Base-by-base conservation (phyloP, 768 basidiomycete species). In the Rhizopogon rudus region DNA sequence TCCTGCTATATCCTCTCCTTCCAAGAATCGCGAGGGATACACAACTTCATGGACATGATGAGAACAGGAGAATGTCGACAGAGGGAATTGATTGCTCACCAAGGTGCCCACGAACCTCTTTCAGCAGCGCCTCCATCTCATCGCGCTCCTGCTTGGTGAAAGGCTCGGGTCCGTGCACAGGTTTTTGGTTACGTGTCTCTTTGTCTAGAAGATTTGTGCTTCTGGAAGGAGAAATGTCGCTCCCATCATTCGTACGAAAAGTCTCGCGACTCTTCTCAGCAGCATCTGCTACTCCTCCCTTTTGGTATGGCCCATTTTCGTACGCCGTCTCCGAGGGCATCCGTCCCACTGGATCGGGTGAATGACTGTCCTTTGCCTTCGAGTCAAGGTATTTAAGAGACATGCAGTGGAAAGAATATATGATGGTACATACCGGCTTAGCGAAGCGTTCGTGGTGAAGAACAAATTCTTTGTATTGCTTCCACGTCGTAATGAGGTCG, bases 401-500 rank as follows among this genome's bases (percentile, higher is more conserved):
- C n/a, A 51, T 48, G 31, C 13, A n/a, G 2, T 2, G 14, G 20
- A 29, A 20, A 31, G 20, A 29, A 48, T 37, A 13, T 14, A 14
- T 29, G 9, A 53, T 29, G 20, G n/a, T 1, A 70, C 81, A 58
- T 64, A 89, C 91, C 33, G 78, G 80, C 70, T 83, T 88, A 61
- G 78, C 81, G 58, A 91, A 63, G 2, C 88, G 81, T 58, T 93
- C 91, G 44, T 93, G 87, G 64, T 88, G 79, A 5, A 77, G 69
- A 44, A 87, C 73, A 63, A 91, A 98, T 58, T 95, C 91, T 66
- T 87, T 95, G 72, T 87, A 98, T 65, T 93, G 89, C 64, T 94
- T 94, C 96, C 96, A 99, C 0, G 95, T 96, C 1, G 87, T 87
- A 57, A 98, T 82, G 22, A 85, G 76, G 67, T 99, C 95, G 67